A percentile compares a stretch with the other conserved stretches of the same genome.
phyloP scores from a whole-genome alignment of 129 eudicot genomes.

The Artemisia tridentata region DNA sequence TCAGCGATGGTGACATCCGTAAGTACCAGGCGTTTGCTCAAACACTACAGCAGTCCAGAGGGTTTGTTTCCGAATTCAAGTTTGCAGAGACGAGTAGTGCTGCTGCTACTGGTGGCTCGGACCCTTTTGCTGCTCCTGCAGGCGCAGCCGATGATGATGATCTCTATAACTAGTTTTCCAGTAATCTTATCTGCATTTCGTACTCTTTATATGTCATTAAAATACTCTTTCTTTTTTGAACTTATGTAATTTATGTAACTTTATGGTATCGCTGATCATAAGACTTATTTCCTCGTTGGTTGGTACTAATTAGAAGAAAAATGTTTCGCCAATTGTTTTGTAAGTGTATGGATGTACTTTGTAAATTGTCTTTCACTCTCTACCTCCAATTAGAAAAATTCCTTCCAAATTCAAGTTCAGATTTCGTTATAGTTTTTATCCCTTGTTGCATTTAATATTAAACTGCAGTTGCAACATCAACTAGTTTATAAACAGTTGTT shows the following conservation, averaged over 20 bases:
- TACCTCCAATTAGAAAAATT: too few relatives aligned
- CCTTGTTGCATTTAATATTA: too few relatives aligned
- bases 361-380: too few relatives aligned
- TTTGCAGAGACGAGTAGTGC: constrained; percentile 44
- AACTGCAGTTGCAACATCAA: too few relatives aligned
- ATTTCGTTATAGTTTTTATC: too few relatives aligned
- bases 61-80: constrained; percentile 66
- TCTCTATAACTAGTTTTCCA: constrained; percentile 53
- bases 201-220: neutral
- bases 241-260: constrained; percentile 17
- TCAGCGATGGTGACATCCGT: constrained; percentile 91
- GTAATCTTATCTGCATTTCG: neutral
- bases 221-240: neutral
- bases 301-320: neutral
- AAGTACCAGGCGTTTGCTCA: constrained; percentile 83
- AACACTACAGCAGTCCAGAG: constrained; percentile 74
- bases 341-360: too few relatives aligned
- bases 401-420: too few relatives aligned
- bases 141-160: constrained; percentile 93
- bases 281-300: neutral
- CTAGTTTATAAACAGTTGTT: too few relatives aligned
- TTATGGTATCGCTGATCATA: neutral
- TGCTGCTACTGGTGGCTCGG: constrained; percentile 38
- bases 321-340: neutral
- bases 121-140: constrained; percentile 74